These are phyloP conservation scores for Penicillium brevicompactum DNA, from an alignment of 2,329 filamentous ascomycete genomes.

Conservation along the genomic window DNA sequence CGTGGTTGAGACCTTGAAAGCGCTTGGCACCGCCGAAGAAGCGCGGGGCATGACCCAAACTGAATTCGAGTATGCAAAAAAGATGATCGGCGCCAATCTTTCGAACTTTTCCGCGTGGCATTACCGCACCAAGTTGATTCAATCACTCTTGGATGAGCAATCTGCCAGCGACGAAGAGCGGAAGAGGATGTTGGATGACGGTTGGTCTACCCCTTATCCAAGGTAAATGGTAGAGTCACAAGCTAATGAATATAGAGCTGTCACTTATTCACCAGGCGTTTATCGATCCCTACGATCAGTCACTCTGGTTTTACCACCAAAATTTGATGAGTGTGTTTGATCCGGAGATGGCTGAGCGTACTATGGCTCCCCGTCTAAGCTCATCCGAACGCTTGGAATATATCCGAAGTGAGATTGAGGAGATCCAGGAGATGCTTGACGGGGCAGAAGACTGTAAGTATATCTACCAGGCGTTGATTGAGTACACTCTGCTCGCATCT, in stretches of 20 bases:
- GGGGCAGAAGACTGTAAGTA: constrained; percentile 77
- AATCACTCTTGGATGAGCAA: constrained; percentile 72
- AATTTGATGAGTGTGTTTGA: constrained; percentile 74
- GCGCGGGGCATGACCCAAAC: constrained; percentile 67
- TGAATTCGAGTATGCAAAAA: constrained; percentile 88
- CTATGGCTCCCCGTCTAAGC: constrained; percentile 67
- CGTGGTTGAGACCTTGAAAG: constrained; percentile 76
- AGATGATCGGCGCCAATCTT: constrained; percentile 80
- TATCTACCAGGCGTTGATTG: constrained; percentile 83
- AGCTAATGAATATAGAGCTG: constrained; percentile 60
- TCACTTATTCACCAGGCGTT: constrained; percentile 74
- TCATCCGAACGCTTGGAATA: constrained; percentile 65
- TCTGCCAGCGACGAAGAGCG: constrained; percentile 64
- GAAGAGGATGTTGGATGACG: constrained; percentile 69
- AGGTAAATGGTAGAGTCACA: background rate
- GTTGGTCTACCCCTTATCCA: constrained; percentile 41
- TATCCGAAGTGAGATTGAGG: constrained; percentile 70
- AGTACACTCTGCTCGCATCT: constrained; percentile 67
- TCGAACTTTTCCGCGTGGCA: constrained; percentile 99
- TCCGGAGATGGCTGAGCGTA: constrained; percentile 51
- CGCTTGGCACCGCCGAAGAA: constrained; percentile 39
- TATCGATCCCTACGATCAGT: constrained; percentile 92
- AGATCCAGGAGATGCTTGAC: constrained; percentile 67
- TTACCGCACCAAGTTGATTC: constrained; percentile 80
- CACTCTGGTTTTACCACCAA: constrained; percentile 95